Percentiles rank a stretch among this genome's conserved stretches.
These are phyloP conservation scores for Vitis hybrid DNA, from an alignment of 177 flowering plant genomes.

Conservation along the genomic window DNA sequence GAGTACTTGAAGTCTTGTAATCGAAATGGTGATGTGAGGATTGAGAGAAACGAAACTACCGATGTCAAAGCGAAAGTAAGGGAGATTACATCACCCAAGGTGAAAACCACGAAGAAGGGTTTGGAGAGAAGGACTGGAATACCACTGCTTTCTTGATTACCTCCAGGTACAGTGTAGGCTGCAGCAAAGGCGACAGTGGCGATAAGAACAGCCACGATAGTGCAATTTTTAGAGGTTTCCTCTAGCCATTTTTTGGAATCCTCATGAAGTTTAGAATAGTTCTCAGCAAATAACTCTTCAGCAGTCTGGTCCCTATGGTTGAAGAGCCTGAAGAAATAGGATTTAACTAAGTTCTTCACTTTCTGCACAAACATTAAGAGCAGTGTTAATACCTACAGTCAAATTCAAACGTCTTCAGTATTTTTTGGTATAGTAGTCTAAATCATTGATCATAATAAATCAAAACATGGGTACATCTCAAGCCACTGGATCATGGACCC, in stretches of 20 bases:
- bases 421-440: too few species aligned
- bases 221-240: slow-evolving; percentile 24
- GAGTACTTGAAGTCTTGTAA: not conserved
- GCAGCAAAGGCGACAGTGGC: slow-evolving; percentile 39
- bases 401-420: too few species aligned
- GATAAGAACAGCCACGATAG: slow-evolving; percentile 26
- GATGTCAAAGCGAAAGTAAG: too few species aligned
- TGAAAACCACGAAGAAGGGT: too few species aligned
- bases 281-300: slow-evolving; percentile 5
- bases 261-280: slow-evolving; percentile 5
- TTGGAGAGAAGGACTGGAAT: slow-evolving; percentile 14
- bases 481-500: too few species aligned
- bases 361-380: not conserved
- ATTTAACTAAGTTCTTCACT: not conserved
- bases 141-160: slow-evolving; percentile 13
- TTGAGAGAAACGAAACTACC: not conserved
- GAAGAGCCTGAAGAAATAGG: not conserved
- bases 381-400: too few species aligned
- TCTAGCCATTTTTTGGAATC: slow-evolving; percentile 23
- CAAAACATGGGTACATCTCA: too few species aligned
- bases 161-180: slow-evolving; percentile 33
- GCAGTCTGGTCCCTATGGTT: slow-evolving; percentile 5
- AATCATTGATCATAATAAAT: too few species aligned
- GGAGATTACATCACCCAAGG: not conserved
- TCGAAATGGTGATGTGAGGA: not conserved